Evolutionary conservation across 2,329 filamentous ascomycete genomes (phyloP).

Genomic region (Metarhizium brunneum): DNA sequence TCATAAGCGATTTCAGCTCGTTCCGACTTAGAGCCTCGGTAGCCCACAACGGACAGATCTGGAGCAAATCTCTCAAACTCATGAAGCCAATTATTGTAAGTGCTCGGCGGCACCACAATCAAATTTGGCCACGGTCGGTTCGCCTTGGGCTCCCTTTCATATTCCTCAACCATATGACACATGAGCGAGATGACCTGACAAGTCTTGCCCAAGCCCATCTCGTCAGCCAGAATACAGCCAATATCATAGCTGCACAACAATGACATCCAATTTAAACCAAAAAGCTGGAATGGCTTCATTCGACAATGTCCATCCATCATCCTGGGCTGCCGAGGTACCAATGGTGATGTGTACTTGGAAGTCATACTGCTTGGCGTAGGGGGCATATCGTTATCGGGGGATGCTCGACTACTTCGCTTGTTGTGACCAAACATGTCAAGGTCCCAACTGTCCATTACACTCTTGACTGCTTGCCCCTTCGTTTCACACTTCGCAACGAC

Average conservation of each 20-base stretch:
- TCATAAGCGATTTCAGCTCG: slow-evolving; percentile 58
- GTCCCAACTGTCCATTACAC: slow-evolving; percentile 37
- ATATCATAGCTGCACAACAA: slow-evolving; percentile 71
- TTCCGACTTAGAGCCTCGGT: slow-evolving; percentile 55
- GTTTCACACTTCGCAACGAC: slow-evolving; percentile 69
- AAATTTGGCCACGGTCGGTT: slow-evolving; percentile 59
- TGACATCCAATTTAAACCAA: slow-evolving; percentile 90
- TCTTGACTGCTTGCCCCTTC: slow-evolving; percentile 50
- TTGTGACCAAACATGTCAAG: slow-evolving; percentile 36
- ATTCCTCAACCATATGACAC: slow-evolving; percentile 67
- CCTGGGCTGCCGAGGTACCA: slow-evolving; percentile 54
- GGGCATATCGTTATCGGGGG: slow-evolving; percentile 26
- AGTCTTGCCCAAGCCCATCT: slow-evolving; percentile 96
- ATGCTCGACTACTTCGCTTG: slow-evolving; percentile 21
- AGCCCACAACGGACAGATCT: slow-evolving; percentile 62
- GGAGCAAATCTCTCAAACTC: slow-evolving; percentile 88
- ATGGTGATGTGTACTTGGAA: slow-evolving; percentile 29
- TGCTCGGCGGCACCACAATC: slow-evolving; percentile 86
- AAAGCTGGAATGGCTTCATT: slow-evolving; percentile 89
- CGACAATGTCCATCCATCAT: slow-evolving; percentile 67
- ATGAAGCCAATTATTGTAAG: slow-evolving; percentile 88
- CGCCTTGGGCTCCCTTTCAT: slow-evolving; percentile 20
- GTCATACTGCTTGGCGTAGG: slow-evolving; percentile 32
- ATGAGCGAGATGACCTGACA: slow-evolving; percentile 93
- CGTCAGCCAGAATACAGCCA: slow-evolving; percentile 88